These are phyloP conservation scores for Pyrrhoderma lamaoense DNA, from an alignment of 1,284 basidiomycete genomes.

Conservation along the genomic window DNA sequence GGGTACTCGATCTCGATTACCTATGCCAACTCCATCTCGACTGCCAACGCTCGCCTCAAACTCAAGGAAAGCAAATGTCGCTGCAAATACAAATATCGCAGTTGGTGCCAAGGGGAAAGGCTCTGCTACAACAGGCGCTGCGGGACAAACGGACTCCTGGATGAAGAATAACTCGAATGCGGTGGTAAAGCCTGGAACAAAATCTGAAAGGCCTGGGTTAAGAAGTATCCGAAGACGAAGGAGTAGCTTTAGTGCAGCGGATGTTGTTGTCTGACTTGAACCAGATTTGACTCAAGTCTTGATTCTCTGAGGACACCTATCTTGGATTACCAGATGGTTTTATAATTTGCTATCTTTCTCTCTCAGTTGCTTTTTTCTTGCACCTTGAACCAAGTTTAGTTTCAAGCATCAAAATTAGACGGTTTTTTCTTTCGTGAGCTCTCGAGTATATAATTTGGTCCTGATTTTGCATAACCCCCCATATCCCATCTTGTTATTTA, in stretches of 20 bases:
- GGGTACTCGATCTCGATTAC: slow-evolving; percentile 28
- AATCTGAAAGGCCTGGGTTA: slow-evolving; percentile 62
- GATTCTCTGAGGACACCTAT: no score
- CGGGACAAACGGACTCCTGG: slow-evolving; percentile 54
- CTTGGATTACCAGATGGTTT: no score
- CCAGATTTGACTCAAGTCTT: not conserved
- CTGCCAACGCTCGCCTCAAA: slow-evolving; percentile 58
- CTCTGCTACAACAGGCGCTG: slow-evolving; percentile 50
- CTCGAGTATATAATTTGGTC: no score
- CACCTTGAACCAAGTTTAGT: no score
- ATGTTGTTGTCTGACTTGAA: slow-evolving; percentile 60
- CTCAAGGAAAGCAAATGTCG: slow-evolving; percentile 43
- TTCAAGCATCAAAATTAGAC: no score
- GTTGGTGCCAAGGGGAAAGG: slow-evolving; percentile 33
- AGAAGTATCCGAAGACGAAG: slow-evolving; percentile 62
- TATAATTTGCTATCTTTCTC: no score
- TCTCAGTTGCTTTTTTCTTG: no score
- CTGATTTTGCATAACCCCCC: no score
- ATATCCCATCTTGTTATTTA: no score
- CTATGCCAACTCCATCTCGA: slow-evolving; percentile 62
- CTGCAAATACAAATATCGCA: slow-evolving; percentile 11
- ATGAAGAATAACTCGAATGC: slow-evolving; percentile 62
- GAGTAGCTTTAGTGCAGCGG: slow-evolving; percentile 76
- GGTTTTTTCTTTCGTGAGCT: no score
- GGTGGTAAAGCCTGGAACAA: slow-evolving; percentile 59